Evolutionary conservation across 805 yeast species (phyloP).

Genomic region (Kluyveromyces aestuarii): DNA sequence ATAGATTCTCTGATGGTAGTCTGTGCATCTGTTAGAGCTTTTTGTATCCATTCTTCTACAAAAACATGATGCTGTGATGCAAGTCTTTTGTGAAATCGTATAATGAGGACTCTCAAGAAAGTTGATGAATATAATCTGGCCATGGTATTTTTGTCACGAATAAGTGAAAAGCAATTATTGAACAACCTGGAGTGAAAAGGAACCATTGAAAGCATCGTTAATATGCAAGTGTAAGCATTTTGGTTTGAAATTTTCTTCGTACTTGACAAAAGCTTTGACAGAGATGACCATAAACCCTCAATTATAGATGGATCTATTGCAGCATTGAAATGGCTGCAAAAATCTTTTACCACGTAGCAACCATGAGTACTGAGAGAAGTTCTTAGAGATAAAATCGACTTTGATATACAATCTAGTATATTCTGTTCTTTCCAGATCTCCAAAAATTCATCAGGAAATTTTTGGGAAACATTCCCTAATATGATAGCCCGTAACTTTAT

Average conservation of each 20-base stretch:
- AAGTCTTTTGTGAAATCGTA: slow-evolving; percentile 38
- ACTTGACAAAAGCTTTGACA: slow-evolving; percentile 29
- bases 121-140: slow-evolving; percentile 62
- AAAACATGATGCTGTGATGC: slow-evolving; percentile 27
- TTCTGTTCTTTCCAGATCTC: slow-evolving; percentile 27
- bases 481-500: slow-evolving; percentile 48
- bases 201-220: slow-evolving; percentile 48
- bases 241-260: slow-evolving; percentile 32
- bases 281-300: slow-evolving; percentile 27
- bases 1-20: slow-evolving; percentile 70
- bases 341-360: slow-evolving; percentile 68
- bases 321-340: slow-evolving; percentile 23
- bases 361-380: slow-evolving; percentile 75
- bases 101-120: slow-evolving; percentile 57
- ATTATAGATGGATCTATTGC: slow-evolving; percentile 23
- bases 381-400: slow-evolving; percentile 63
- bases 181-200: slow-evolving; percentile 44
- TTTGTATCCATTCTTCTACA: slow-evolving; percentile 42
- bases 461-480: slow-evolving; percentile 43
- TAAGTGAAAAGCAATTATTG: slow-evolving; percentile 39
- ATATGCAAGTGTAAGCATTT: slow-evolving; percentile 30
- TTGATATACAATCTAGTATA: slow-evolving; percentile 52
- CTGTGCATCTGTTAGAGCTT: slow-evolving; percentile 70
- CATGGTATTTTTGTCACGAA: slow-evolving; percentile 60
- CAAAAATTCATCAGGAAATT: slow-evolving; percentile 32